Evolutionary conservation across 148 eudicot species (phyloP).

Genomic region (Camellia japonica): DNA sequence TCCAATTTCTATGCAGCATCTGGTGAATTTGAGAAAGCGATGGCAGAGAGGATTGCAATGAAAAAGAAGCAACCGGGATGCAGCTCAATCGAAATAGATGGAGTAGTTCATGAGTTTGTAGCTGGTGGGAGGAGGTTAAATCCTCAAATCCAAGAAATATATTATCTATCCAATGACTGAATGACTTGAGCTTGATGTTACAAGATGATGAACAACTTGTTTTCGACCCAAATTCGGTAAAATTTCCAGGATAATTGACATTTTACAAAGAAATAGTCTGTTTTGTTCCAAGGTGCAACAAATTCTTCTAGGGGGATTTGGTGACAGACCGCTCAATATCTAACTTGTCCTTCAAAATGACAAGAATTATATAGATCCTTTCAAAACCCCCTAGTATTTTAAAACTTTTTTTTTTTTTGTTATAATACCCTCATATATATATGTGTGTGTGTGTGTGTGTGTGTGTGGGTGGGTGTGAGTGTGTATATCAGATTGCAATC

Average conservation of each 20-base stretch:
- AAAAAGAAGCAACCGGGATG: slow-evolving; percentile 46
- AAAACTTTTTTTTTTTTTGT: too few species aligned
- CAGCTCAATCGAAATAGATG: slow-evolving; percentile 49
- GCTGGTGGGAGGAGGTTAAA: slow-evolving; percentile 42
- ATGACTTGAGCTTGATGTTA: not conserved
- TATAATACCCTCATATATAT: too few species aligned
- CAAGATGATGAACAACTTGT: not conserved
- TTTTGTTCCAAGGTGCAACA: not conserved
- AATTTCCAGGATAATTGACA: not conserved
- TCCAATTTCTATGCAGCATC: slow-evolving; percentile 44
- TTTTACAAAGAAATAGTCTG: not conserved
- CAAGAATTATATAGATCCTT: too few species aligned
- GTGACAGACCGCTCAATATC: too few species aligned
- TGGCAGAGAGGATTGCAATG: slow-evolving; percentile 42
- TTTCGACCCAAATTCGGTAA: not conserved
- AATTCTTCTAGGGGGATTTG: too few species aligned
- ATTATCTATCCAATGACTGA: not conserved
- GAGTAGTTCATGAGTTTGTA: slow-evolving; percentile 48
- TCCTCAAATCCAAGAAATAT: slow-evolving; percentile 36
- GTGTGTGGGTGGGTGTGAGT: too few species aligned
- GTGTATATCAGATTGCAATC: too few species aligned
- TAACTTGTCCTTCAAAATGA: too few species aligned
- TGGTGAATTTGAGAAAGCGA: slow-evolving; percentile 42
- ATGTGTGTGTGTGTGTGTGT: too few species aligned
- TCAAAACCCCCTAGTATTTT: too few species aligned